Conservation (phyloP, 1,284 basidiomycete genomes). For the Xerocomus nothofagi region DNA sequence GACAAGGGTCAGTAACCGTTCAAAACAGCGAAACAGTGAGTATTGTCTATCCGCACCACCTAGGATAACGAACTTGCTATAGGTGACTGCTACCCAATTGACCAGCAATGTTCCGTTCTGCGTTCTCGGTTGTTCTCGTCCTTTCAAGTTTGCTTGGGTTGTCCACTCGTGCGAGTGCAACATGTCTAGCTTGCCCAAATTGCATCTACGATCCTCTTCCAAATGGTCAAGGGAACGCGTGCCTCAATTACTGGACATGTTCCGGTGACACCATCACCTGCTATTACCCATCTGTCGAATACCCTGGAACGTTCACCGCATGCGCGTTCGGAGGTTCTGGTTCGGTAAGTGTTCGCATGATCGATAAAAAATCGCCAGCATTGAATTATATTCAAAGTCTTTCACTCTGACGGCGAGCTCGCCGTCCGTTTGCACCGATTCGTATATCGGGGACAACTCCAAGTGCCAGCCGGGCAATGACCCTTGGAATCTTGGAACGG, state of each 20-base stretch:
- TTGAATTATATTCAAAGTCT: neutral
- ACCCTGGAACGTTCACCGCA: conserved; percentile 15
- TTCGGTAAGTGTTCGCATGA: neutral
- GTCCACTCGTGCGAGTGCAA: conserved; percentile 6
- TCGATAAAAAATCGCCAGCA: no score
- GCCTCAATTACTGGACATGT: conserved; percentile 17
- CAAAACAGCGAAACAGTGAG: neutral
- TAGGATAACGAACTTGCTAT: neutral
- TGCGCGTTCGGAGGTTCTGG: conserved; percentile 9
- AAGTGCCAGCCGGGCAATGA: conserved; percentile 16
- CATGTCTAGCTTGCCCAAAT: conserved; percentile 9
- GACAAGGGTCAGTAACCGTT: neutral
- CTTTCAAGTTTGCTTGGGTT: conserved; percentile 12
- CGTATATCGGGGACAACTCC: conserved; percentile 13
- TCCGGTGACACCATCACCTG: conserved; percentile 14
- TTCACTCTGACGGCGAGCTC: conserved; percentile 11
- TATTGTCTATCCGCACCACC: neutral
- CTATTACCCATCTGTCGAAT: conserved; percentile 16
- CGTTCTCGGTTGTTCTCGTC: neutral
- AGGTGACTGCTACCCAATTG: no score
- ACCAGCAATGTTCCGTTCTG: conserved; percentile 7
- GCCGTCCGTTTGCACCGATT: conserved; percentile 12
- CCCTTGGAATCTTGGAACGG: conserved; percentile 12
- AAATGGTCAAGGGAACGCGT: conserved; percentile 5
- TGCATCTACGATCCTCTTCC: conserved; percentile 15